Evolutionary conservation across 2,329 filamentous ascomycete genomes (phyloP).

Genomic region (Trichoderma cornu-damae): DNA sequence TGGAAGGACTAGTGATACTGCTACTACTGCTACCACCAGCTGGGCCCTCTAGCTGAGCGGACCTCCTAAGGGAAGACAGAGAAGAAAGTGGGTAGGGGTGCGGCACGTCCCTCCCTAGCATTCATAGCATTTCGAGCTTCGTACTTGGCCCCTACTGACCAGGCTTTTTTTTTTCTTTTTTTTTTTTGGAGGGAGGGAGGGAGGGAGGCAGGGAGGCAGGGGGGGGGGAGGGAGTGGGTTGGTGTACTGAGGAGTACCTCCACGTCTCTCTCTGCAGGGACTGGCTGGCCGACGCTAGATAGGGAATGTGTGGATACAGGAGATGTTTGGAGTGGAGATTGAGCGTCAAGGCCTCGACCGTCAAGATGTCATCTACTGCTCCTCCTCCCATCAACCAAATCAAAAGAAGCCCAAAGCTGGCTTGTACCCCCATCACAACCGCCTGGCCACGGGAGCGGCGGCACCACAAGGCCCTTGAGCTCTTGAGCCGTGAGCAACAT

Average conservation of each 20-base stretch:
- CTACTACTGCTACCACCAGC: not conserved
- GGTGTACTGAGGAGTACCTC: constrained; percentile 16
- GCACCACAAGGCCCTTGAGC: constrained; percentile 17
- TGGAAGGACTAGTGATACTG: too few relatives aligned
- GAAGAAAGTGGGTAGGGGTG: not conserved
- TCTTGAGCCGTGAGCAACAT: constrained; percentile 9
- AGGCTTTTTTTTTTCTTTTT: too few relatives aligned
- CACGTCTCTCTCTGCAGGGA: constrained; percentile 20
- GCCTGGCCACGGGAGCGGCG: constrained; percentile 20
- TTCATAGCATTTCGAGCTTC: constrained; percentile 1
- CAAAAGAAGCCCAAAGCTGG: constrained; percentile 16
- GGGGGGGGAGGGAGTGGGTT: too few relatives aligned
- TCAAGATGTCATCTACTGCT: constrained; percentile 18
- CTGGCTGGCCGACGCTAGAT: constrained; percentile 19
- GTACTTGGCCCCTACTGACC: constrained; percentile 5
- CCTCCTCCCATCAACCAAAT: constrained; percentile 17
- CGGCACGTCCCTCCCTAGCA: constrained; percentile 5
- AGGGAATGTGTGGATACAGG: constrained; percentile 16
- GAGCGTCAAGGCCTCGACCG: constrained; percentile 19
- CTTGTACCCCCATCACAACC: constrained; percentile 21
- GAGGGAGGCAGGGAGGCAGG: too few relatives aligned
- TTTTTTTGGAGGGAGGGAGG: too few relatives aligned
- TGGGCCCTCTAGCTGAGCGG: not conserved
- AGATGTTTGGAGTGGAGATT: constrained; percentile 17
- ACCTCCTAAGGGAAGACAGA: not conserved